Evolutionary conservation across 306 rosid species (phyloP).

Genomic region (Mimosa bimucronata): DNA sequence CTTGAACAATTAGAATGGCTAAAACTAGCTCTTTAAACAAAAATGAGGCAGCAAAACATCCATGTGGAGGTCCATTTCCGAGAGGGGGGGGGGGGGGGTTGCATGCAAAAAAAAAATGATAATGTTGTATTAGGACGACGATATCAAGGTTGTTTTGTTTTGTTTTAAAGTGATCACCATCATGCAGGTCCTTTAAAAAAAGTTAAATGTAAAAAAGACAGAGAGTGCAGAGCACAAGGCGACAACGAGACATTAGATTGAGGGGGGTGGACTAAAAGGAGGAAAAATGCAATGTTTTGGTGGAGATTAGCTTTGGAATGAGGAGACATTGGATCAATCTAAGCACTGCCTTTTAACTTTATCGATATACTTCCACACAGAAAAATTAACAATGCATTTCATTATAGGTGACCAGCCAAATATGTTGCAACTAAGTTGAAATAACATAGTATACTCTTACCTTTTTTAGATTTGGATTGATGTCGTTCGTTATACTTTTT

Average conservation of each 20-base stretch:
- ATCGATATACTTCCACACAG: neutral
- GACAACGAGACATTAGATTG: neutral
- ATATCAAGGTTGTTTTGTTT: neutral
- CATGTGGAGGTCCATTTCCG: neutral
- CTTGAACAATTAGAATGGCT: neutral
- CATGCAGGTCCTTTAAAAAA: no score
- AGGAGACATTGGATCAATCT: conserved; percentile 15
- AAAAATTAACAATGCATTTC: neutral
- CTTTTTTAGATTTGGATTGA: neutral
- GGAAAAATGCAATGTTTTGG: conserved; percentile 26
- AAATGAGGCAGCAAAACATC: neutral
- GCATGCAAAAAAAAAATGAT: neutral
- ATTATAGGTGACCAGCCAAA: conserved; percentile 37
- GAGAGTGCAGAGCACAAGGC: neutral
- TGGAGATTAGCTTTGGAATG: conserved; percentile 36
- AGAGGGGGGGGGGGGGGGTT: neutral
- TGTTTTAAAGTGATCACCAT: no score
- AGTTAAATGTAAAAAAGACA: no score
- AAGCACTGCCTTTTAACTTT: conserved; percentile 31
- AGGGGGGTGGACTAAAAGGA: conserved; percentile 15
- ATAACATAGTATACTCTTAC: no score
- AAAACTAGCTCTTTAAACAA: neutral
- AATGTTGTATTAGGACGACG: neutral
- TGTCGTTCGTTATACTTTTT: neutral
- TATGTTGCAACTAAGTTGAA: neutral